These are phyloP conservation scores for Neonectria sp. DNA, from an alignment of 2,329 filamentous ascomycete species.

Conservation along the genomic window DNA sequence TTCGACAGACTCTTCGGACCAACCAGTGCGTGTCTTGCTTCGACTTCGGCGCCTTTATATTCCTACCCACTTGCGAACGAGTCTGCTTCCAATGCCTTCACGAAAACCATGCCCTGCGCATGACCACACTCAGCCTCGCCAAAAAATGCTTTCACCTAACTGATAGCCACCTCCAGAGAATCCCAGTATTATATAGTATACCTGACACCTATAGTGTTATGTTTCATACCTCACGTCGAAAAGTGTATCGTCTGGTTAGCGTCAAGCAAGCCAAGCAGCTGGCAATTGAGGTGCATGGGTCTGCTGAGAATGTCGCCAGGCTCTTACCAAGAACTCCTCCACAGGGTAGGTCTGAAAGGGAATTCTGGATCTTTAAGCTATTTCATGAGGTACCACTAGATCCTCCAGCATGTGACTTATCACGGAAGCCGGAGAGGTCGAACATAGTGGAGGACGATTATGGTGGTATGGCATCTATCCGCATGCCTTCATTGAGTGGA, in stretches of 20 bases:
- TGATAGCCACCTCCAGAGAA: constrained; percentile 23
- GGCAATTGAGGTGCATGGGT: constrained; percentile 40
- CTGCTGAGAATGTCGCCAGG: constrained; percentile 1
- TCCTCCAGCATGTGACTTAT: constrained; percentile 43
- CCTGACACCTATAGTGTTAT: constrained; percentile 35
- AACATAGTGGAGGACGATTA: constrained; percentile 39
- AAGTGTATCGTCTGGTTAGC: constrained; percentile 34
- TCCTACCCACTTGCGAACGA: constrained; percentile 47
- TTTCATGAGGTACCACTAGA: constrained; percentile 42
- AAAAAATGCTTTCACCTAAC: constrained; percentile 32
- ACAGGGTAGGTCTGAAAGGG: background rate
- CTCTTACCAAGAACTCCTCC: background rate
- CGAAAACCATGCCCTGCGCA: constrained; percentile 35
- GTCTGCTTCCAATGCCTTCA: constrained; percentile 45
- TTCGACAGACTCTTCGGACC: background rate
- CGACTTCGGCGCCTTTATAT: constrained; percentile 45
- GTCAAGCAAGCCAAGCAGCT: constrained; percentile 45
- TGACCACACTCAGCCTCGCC: constrained; percentile 26
- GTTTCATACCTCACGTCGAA: background rate
- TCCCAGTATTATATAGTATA: constrained; percentile 26
- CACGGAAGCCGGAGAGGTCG: constrained; percentile 34
- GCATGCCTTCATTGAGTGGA: constrained; percentile 44
- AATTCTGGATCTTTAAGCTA: background rate
- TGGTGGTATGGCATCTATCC: constrained; percentile 45
- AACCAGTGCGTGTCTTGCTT: constrained; percentile 42